Conservation (phyloP, 345 rosid genomes). For the Salix arbutifolia region DNA sequence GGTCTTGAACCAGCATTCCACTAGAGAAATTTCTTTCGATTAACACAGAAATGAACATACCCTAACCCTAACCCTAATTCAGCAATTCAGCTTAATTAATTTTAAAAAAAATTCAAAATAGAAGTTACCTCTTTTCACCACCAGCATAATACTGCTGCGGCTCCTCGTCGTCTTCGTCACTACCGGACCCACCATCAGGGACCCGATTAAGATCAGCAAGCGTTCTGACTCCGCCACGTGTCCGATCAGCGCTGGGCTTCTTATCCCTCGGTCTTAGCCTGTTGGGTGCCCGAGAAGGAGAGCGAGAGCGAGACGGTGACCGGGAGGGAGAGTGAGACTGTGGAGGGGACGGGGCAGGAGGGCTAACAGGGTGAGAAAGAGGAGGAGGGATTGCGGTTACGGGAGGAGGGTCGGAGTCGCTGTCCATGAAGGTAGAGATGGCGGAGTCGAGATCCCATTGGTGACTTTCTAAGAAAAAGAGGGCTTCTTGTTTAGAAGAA, state of each 20-base stretch:
- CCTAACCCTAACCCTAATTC: neutral
- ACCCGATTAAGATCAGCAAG: conserved; percentile 79
- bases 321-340: conserved; percentile 41
- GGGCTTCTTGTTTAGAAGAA: conserved; percentile 70
- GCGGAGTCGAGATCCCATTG: conserved; percentile 89
- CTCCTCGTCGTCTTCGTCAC: conserved; percentile 52
- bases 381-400: conserved; percentile 10
- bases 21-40: conserved; percentile 28
- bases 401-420: conserved; percentile 16
- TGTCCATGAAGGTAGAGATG: conserved; percentile 85
- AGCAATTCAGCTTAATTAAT: neutral
- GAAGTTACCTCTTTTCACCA: conserved; percentile 71
- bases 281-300: conserved; percentile 30
- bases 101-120: too few relatives aligned
- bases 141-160: conserved; percentile 76
- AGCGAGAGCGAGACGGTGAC: conserved; percentile 47
- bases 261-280: conserved; percentile 50
- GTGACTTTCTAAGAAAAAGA: conserved; percentile 82
- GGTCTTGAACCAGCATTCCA: conserved; percentile 93
- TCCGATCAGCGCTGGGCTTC: conserved; percentile 35
- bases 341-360: conserved; percentile 34
- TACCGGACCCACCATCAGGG: conserved; percentile 24
- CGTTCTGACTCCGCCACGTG: conserved; percentile 61
- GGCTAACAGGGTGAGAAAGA: conserved; percentile 24
- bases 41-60: neutral